Conservation (phyloP, 495 filamentous ascomycete species). For the Glutinoglossum americanum region DNA sequence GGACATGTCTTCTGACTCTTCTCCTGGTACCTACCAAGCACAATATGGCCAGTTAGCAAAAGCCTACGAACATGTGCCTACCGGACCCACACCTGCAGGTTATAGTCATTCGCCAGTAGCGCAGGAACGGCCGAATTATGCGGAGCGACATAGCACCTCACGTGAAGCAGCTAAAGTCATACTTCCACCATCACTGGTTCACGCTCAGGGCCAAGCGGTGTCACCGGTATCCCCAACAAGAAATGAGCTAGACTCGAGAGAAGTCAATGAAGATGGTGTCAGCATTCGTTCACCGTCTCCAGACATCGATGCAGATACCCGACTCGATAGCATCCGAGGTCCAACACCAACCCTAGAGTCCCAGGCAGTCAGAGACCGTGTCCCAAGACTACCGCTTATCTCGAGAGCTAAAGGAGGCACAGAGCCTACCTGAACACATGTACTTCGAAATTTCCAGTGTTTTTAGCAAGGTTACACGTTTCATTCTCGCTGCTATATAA, state of each 20-base stretch:
- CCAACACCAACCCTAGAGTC: not conserved
- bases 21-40: not conserved
- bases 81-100: not conserved
- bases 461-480: not conserved
- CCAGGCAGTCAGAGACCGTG: not conserved
- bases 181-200: not conserved
- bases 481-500: not conserved
- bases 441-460: not conserved
- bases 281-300: slow-evolving; percentile 12
- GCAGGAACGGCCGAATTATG: not conserved
- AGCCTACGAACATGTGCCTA: not conserved
- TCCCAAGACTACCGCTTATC: not conserved
- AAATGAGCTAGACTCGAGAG: slow-evolving; percentile 8
- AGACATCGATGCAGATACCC: slow-evolving; percentile 1
- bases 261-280: slow-evolving; percentile 13
- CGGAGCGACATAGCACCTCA: not conserved
- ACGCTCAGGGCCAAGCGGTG: not conserved
- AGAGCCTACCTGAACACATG: not conserved
- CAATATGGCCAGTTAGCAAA: not conserved
- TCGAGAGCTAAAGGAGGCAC: not conserved
- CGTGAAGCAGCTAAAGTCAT: not conserved
- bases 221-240: not conserved
- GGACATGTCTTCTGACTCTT: not conserved
- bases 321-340: not conserved
- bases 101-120: not conserved